Conservation (phyloP, 1,139 yeast species). For the Debaryomycetaceae sp. region DNA sequence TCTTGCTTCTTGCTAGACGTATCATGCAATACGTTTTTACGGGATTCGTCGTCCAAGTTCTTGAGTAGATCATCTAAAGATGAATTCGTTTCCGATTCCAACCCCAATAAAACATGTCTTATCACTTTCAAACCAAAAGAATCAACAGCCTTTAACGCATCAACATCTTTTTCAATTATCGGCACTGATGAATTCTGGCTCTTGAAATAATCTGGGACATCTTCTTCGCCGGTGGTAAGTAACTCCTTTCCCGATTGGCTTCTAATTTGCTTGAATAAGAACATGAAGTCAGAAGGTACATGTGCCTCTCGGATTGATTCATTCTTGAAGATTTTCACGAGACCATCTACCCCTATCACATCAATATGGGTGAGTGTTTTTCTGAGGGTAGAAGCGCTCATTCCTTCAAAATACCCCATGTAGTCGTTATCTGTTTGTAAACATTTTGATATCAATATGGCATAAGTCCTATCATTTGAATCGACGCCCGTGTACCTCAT, state of each 20-base stretch:
- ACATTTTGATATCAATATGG: conserved; percentile 33
- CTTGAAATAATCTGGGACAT: conserved; percentile 27
- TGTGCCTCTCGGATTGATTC: conserved; percentile 21
- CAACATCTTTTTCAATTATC: conserved; percentile 49
- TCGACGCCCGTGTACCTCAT: conserved; percentile 24
- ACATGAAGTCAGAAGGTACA: conserved; percentile 34
- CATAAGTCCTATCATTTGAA: conserved; percentile 46
- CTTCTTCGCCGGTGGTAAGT: conserved; percentile 10
- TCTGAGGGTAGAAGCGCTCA: conserved; percentile 9
- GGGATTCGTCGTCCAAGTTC: conserved; percentile 29
- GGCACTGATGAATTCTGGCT: conserved; percentile 24
- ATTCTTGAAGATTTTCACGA: conserved; percentile 36
- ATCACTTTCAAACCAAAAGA: conserved; percentile 79
- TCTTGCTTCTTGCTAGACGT: conserved; percentile 45
- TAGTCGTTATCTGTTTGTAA: conserved; percentile 17
- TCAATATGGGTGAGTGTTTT: conserved; percentile 64
- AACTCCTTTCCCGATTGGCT: conserved; percentile 7
- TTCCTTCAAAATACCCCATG: conserved; percentile 5
- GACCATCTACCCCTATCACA: conserved; percentile 62
- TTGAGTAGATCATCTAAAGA: conserved; percentile 30
- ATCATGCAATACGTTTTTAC: conserved; percentile 24
- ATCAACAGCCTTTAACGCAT: conserved; percentile 62
- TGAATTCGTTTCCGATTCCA: conserved; percentile 34
- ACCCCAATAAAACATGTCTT: conserved; percentile 72
- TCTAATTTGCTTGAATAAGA: conserved; percentile 27